Conservation (phyloP, 129 eudicot species). For the Calendula officinalis region DNA sequence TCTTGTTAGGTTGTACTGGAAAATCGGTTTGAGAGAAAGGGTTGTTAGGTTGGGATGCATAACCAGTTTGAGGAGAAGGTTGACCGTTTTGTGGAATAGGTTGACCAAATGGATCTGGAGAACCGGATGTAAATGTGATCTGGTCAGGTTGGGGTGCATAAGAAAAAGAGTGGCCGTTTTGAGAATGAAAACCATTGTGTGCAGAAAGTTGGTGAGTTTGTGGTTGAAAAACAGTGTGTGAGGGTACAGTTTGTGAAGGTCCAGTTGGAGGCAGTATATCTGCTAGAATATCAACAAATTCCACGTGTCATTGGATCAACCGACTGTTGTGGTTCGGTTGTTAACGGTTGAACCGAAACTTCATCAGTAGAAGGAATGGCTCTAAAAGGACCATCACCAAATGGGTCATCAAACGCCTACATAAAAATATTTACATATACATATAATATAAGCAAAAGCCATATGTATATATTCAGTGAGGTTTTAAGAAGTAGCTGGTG, state of each 20-base stretch:
- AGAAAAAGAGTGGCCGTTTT: too few relatives aligned
- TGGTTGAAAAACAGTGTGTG: constrained; percentile 30
- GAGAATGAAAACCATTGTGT: background rate
- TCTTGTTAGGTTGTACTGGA: too few relatives aligned
- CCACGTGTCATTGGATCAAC: constrained; percentile 30
- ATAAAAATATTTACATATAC: constrained; percentile 5
- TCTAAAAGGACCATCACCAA: constrained; percentile 86
- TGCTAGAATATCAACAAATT: constrained; percentile 74
- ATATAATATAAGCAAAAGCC: background rate
- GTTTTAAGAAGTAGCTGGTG: constrained; percentile 55
- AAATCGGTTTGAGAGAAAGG: background rate
- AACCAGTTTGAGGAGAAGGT: constrained; percentile 21
- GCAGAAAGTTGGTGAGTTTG: constrained; percentile 37
- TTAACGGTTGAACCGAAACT: constrained; percentile 18
- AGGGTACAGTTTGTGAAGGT: constrained; percentile 29
- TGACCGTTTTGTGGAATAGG: background rate
- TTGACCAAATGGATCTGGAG: constrained; percentile 14
- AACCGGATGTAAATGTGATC: too few relatives aligned
- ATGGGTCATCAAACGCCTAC: constrained; percentile 93
- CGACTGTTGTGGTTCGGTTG: constrained; percentile 9
- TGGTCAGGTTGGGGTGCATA: too few relatives aligned
- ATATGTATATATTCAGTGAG: background rate
- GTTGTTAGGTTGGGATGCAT: constrained; percentile 23
- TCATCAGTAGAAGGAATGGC: constrained; percentile 53
- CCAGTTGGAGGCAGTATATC: constrained; percentile 89